These are phyloP conservation scores for Rhodamnia rubescens DNA, from an alignment of 345 rosid genomes.

Conservation along the genomic window DNA sequence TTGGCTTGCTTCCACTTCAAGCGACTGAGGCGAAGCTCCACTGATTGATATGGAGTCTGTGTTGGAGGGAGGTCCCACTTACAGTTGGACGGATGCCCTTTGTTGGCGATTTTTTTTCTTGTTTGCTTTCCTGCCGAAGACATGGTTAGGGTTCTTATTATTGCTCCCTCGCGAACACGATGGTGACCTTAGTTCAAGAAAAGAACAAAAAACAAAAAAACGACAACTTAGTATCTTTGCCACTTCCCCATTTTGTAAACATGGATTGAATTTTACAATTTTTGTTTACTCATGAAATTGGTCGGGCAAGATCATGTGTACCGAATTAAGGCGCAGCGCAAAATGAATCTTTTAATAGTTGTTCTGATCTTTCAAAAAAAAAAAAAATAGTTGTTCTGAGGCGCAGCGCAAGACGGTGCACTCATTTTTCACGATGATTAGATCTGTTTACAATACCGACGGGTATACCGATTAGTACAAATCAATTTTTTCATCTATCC, in stretches of 20 bases:
- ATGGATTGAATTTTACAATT: too few relatives aligned
- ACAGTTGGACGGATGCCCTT: background rate
- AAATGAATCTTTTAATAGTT: background rate
- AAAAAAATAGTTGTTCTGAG: background rate
- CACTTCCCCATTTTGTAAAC: too few relatives aligned
- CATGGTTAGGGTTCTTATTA: background rate
- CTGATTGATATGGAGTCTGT: background rate
- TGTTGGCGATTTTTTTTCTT: background rate
- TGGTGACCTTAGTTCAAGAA: background rate
- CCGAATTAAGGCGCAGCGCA: background rate
- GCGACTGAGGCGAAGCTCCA: background rate
- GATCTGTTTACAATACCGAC: background rate
- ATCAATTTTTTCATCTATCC: background rate
- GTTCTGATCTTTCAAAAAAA: too few relatives aligned
- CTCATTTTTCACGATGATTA: background rate
- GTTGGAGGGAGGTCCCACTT: background rate
- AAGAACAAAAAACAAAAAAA: too few relatives aligned
- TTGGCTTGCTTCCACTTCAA: conserved; percentile 23
- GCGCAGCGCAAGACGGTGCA: background rate
- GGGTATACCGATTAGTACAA: too few relatives aligned
- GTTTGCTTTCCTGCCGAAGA: background rate
- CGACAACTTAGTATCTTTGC: too few relatives aligned
- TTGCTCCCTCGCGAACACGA: too few relatives aligned
- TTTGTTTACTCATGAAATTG: too few relatives aligned
- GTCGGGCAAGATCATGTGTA: too few relatives aligned